These are phyloP conservation scores for Thuja plicata DNA, from an alignment of 83 land plant species.

Conservation along the genomic window DNA sequence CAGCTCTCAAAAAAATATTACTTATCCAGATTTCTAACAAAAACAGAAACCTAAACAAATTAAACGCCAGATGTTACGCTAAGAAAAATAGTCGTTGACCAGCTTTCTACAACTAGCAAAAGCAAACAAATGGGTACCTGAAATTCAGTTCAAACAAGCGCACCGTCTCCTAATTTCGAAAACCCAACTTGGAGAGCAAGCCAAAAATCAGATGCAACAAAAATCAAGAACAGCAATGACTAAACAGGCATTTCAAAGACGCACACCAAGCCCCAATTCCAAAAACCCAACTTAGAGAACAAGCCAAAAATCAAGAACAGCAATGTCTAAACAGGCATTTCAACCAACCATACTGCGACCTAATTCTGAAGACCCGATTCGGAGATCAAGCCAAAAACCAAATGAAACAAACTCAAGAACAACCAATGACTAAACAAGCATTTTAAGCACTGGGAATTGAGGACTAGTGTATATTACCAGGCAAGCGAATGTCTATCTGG, in stretches of 20 bases:
- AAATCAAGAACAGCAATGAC: too few species aligned
- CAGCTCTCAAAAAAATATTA: not conserved
- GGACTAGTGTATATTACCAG: constrained; percentile 42
- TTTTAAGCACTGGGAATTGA: not conserved
- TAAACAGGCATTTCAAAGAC: too few species aligned
- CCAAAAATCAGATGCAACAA: not conserved
- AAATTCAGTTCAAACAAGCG: not conserved
- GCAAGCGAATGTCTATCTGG: constrained; percentile 77
- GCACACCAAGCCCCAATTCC: too few species aligned
- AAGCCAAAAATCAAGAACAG: not conserved
- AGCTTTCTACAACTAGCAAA: too few species aligned
- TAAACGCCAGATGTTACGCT: not conserved
- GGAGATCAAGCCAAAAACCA: constrained; percentile 7
- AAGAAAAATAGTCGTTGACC: too few species aligned
- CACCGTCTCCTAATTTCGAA: not conserved
- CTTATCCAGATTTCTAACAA: not conserved
- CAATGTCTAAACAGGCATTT: not conserved
- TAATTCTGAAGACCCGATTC: not conserved
- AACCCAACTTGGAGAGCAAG: not conserved
- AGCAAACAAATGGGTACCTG: not conserved
- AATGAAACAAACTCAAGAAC: not conserved
- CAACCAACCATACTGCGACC: not conserved
- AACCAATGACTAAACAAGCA: not conserved
- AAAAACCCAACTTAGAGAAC: not conserved
- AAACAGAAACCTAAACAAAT: not conserved